Base-by-base conservation (phyloP, 2,329 filamentous ascomycete genomes). In the Neonectria punicea region DNA sequence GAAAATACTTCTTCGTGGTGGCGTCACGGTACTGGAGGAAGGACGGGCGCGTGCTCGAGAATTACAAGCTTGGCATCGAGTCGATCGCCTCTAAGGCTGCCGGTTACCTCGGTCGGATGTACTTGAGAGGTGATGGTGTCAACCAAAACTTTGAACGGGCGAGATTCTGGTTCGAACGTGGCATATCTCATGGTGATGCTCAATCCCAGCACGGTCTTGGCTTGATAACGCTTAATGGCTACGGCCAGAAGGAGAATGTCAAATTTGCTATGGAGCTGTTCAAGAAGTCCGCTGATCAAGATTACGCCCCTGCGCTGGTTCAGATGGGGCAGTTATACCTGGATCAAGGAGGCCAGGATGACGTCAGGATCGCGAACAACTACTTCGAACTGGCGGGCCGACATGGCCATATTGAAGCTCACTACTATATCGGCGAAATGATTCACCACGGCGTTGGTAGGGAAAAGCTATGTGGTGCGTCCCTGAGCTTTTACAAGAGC, bases 361-460 rank as follows among this genome's bases (percentile, higher is more conserved):
- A 97, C 71, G 82, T 96, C n/a, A 82, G 86, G 5, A 90, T 90
- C 1, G 94, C 94, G 2, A 92, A 90, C 65, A 90, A 91, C 70
- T 97, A 97, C 77, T 97, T 98, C 73, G 94, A 97, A 74, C 85
- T 95, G 53, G 94, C 94, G 5, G 91, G 91, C 44, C 85, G 93
- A 25, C 93, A 93, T 76, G 91, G 91, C 14, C 92, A 94, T 75
- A 92, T 97, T 67, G 94, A 97, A 79, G 92, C 94, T 0, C 93
- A 93, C 76, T 98, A 97, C 80, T 97, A 97, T 77, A 87, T 98
- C 4, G 94, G 93, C 2, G 94, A 98, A 79, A 89, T 97, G 83
- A 91, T 90, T 25, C 88, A 94, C 71, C 88, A 93, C 67, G 94
- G 93, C 0, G 87, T 97, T 32, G 93, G 93, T 5, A 86, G 92